Evolutionary conservation across 140 eudicot genomes (phyloP), one percentile per base, ranked within the genome.

Genomic region (Senecio squalidus): DNA sequence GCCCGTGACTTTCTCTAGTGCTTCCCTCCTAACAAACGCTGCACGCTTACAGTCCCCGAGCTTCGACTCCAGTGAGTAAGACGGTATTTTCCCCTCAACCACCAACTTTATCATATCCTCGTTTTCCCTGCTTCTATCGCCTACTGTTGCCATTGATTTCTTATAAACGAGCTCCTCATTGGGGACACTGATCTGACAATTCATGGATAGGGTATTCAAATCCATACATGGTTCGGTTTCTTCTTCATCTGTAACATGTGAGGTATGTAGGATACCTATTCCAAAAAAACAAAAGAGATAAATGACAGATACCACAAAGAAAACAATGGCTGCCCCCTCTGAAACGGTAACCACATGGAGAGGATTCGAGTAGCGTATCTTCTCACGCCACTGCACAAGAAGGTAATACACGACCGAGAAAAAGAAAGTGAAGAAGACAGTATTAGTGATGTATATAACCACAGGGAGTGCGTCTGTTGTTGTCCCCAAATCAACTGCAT

Each of bases 201-300:
- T 24, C 16, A 22, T 49, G 20, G 29, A 30, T 4, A 10, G 22
- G 2, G 14, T 2, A 7, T 24, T 10, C 6, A 24, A 11, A 11
- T 13, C 56, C 15, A 21, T 48, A 10, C 16, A 21, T 23, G 55
- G 31, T 24, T 52, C 22, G 58, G 29, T 26, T 11, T 48, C 50
- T 3, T 46, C 63, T 3, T 61, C 70, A 4, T 70, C 81, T 24
- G 46, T 41, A 30, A 18, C 33, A 9, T 24, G 29, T 24, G 18
- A 49, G 0, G 89, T 75, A 8, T 78, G 90, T 6, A 82, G 76
- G 39, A 75, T 71, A n/a, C 54, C 76, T 28, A 82, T 79, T 28
- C 90, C 90, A 69, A 82, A 82, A 63, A 82, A 82, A 1, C 91
- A 76, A 27, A 82, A 71, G 2, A 82, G 82, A 27, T 79, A 79